A percentile compares a stretch with the other conserved stretches of the same genome.
Conservation (phyloP, 352 stramenopile genomes). For the Globisporangium uncinulatum region DNA sequence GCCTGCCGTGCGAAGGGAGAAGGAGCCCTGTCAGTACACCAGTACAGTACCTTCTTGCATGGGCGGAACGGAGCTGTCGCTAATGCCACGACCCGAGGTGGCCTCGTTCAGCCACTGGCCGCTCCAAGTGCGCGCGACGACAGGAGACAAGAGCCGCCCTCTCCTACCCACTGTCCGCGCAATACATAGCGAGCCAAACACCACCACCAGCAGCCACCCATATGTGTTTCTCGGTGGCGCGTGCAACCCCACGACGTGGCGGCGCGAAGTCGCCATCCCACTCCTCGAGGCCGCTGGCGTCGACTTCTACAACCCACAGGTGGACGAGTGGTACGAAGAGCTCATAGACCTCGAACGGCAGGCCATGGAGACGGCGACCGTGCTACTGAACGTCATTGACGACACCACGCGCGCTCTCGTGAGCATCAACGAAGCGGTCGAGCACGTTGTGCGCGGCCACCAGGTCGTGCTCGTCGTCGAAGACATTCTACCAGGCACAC, state of each 20-base stretch:
- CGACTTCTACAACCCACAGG: constrained; percentile 85
- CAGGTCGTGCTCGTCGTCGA: constrained; percentile 80
- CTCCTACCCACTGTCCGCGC: no score
- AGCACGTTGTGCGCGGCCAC: constrained; percentile 76
- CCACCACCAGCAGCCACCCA: no score
- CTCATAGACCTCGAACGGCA: constrained; percentile 72
- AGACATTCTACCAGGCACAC: constrained; percentile 44
- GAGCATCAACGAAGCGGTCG: constrained; percentile 83
- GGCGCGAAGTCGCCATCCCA: constrained; percentile 70
- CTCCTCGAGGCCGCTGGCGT: constrained; percentile 60
- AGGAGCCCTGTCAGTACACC: no score
- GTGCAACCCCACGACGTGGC: constrained; percentile 88
- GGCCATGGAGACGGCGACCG: constrained; percentile 77
- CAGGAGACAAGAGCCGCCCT: no score
- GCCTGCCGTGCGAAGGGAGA: no score
- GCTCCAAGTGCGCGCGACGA: no score
- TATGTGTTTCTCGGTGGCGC: constrained; percentile 80
- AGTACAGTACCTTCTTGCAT: no score
- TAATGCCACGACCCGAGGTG: no score
- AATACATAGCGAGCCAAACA: no score
- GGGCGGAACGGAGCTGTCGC: no score
- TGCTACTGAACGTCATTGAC: constrained; percentile 85
- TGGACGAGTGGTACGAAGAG: constrained; percentile 86
- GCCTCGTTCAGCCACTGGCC: no score
- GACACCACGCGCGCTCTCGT: constrained; percentile 73